phyloP scores from a whole-genome alignment of 1,284 basidiomycete species.

The Melampsora americana region DNA sequence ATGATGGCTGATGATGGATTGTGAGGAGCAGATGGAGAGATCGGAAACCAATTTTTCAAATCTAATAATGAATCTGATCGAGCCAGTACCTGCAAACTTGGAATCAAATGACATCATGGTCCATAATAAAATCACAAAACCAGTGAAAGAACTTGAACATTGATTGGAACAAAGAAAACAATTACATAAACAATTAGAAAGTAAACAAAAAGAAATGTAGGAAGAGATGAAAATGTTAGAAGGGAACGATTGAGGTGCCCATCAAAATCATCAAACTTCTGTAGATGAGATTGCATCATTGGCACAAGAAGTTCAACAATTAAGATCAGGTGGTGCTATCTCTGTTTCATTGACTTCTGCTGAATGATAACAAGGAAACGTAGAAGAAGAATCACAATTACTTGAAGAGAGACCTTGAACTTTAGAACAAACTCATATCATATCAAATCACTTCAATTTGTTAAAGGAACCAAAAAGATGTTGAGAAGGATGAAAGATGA shows the following conservation, averaged over 20 bases:
- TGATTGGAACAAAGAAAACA: conserved; percentile 3
- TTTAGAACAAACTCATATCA: conserved; percentile 51
- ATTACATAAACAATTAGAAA: conserved; percentile 14
- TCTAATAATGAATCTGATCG: no score
- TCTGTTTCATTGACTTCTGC: conserved; percentile 29
- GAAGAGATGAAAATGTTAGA: conserved; percentile 72
- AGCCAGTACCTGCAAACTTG: no score
- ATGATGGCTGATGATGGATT: conserved; percentile 86
- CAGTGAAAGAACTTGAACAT: conserved; percentile 24
- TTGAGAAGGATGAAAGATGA: no score
- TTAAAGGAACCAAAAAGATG: no score
- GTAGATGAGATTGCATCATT: conserved; percentile 56
- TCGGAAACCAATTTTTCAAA: conserved; percentile 57
- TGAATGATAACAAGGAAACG: conserved; percentile 46
- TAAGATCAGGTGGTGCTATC: conserved; percentile 31
- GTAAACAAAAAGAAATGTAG: conserved; percentile 54
- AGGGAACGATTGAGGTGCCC: conserved; percentile 50
- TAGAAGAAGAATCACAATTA: conserved; percentile 50
- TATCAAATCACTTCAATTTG: no score
- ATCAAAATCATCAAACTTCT: conserved; percentile 32
- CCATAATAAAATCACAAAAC: no score
- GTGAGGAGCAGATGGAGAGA: conserved; percentile 63
- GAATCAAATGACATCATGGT: no score
- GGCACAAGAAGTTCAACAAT: conserved; percentile 67
- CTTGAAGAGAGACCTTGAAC: conserved; percentile 49